Base-by-base conservation (phyloP, 257 asterid genomes). In the Scutellaria barbata region DNA sequence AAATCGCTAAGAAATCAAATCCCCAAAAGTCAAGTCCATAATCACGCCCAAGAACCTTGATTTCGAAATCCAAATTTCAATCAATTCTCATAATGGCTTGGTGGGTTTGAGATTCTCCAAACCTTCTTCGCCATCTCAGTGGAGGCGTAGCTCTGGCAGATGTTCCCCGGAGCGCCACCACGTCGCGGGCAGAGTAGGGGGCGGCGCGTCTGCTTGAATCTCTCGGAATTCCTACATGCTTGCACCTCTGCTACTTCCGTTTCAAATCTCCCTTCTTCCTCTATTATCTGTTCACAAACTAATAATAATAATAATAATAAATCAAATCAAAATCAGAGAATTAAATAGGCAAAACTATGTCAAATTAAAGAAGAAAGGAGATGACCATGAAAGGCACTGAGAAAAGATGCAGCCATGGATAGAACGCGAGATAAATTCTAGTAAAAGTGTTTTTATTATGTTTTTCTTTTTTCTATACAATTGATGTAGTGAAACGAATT, bases 111-210 rank as follows among this genome's bases (percentile, higher is more conserved):
- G 95, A 1, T 92, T 7, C 96, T 77, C 99, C 99, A 95, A 1
- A 95, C 92, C 82, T 92, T 95, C 82, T 92, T 92, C 18, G 99
- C 99, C 71, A 95, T 10, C 67, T 88, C 98, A 58, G 86, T 81
- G 1, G 99, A 89, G 11, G 86, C 98, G 69, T 95, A 95, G 79
- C 76, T 70, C 72, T 92, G 98, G 2, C 77, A 75, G 77, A 92
- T 82, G 68, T 81, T 86, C 99, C 99, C 17, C 99, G 89, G 6
- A 95, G 93, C 22, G 98, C 66, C 58, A 92, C 98, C 47, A 89
- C 96, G n/a, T 95, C 99, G 4, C 96, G 80, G 59, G 98, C 99
- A 43, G 99, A 83, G 87, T 89, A 92, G n/a, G 0, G 98, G 96
- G 74, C 98, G 90, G 61, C 81, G 85, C 10, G 99, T 89, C 57